Evolutionary conservation across 352 stramenopile species (phyloP).

Genomic region (Chrysophaeum taylorii): DNA sequence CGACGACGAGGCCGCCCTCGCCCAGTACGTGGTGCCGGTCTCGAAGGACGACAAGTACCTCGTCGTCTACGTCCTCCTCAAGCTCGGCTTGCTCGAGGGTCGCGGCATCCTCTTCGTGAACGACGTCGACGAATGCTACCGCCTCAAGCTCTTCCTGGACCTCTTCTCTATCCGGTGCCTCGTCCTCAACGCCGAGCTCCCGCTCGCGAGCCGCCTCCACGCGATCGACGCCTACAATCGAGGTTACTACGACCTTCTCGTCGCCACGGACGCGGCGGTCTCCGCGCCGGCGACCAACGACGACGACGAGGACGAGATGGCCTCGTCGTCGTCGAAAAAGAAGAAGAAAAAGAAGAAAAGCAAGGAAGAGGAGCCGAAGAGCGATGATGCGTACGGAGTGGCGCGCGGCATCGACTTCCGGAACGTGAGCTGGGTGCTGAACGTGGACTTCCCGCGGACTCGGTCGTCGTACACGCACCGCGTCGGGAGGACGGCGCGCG

Average conservation of each 20-base stretch:
- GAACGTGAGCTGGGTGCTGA: constrained; percentile 95
- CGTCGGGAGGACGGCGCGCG: constrained; percentile 91
- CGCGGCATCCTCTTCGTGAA: constrained; percentile 99
- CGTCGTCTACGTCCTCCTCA: constrained; percentile 94
- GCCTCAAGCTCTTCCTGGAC: constrained; percentile 97
- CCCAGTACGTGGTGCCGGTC: constrained; percentile 88
- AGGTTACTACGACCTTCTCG: constrained; percentile 96
- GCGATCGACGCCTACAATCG: constrained; percentile 77
- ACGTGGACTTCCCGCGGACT: constrained; percentile 93
- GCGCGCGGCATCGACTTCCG: constrained; percentile 95
- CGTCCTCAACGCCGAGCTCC: constrained; percentile 96
- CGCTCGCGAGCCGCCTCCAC: constrained; percentile 89
- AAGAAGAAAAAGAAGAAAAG: constrained; percentile 25
- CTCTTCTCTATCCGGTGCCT: constrained; percentile 95
- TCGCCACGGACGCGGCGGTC: constrained; percentile 93
- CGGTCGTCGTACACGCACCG: constrained; percentile 91
- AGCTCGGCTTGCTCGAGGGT: constrained; percentile 87
- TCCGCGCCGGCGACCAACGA: constrained; percentile 50
- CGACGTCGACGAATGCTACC: constrained; percentile 78
- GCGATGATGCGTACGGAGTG: constrained; percentile 84
- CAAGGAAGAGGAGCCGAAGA: constrained; percentile 33
- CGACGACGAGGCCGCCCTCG: constrained; percentile 69
- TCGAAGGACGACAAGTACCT: constrained; percentile 83
- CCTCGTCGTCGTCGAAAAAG: constrained; percentile 30
- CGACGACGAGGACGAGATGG: constrained; percentile 39